Conservation (phyloP, 441 rosid genomes). For the Mallotus repandus region DNA sequence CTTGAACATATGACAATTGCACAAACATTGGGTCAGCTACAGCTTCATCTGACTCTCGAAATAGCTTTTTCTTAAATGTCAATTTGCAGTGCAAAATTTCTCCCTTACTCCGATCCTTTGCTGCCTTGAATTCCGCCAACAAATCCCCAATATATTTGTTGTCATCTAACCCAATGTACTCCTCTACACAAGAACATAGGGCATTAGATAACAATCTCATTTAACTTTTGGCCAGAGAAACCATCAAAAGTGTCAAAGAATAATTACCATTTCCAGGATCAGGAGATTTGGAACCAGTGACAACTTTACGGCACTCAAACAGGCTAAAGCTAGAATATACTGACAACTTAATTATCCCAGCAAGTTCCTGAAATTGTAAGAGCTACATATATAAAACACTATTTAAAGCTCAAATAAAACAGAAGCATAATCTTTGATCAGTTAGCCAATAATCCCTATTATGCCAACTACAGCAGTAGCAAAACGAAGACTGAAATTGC, state of each 20-base stretch:
- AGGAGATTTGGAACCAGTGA: slow-evolving; percentile 82
- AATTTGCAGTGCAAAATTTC: slow-evolving; percentile 93
- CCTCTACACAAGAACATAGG: slow-evolving; percentile 56
- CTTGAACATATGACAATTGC: slow-evolving; percentile 97
- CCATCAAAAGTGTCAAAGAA: slow-evolving; percentile 21
- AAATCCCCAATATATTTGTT: slow-evolving; percentile 95
- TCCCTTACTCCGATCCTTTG: slow-evolving; percentile 93
- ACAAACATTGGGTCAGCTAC: slow-evolving; percentile 89
- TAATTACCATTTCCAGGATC: slow-evolving; percentile 83
- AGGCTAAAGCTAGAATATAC: slow-evolving; percentile 92
- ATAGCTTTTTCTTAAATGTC: slow-evolving; percentile 83
- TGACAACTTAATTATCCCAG: slow-evolving; percentile 88
- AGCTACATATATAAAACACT: slow-evolving; percentile 7
- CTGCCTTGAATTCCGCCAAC: slow-evolving; percentile 86
- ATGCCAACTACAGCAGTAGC: not conserved
- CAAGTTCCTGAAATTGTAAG: slow-evolving; percentile 72
- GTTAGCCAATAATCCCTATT: not conserved
- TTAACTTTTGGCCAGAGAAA: slow-evolving; percentile 15
- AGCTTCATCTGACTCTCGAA: slow-evolving; percentile 99
- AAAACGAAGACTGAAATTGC: not conserved
- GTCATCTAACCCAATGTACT: slow-evolving; percentile 91
- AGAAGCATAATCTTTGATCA: not conserved
- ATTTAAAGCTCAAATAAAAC: not conserved
- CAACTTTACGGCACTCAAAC: slow-evolving; percentile 94
- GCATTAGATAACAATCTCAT: slow-evolving; percentile 28